These are phyloP conservation scores for Xylariales sp. DNA, from an alignment of 2,329 filamentous ascomycete genomes.

Conservation along the genomic window DNA sequence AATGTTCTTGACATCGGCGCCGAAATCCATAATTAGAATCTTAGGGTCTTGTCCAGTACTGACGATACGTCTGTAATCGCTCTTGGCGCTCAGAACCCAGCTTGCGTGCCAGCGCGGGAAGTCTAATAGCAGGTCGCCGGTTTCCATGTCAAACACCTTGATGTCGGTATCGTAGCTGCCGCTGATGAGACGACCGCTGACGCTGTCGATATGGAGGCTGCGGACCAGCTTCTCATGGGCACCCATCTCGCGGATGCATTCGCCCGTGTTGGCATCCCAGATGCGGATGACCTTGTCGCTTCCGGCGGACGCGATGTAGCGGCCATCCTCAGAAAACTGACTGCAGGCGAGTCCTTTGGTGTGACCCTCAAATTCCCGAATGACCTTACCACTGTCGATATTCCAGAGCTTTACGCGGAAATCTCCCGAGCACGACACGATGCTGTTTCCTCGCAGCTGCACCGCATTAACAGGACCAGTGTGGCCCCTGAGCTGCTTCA, in stretches of 20 bases:
- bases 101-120: conserved; percentile 95
- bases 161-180: conserved; percentile 95
- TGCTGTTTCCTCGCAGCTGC: conserved; percentile 85
- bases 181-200: conserved; percentile 81
- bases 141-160: conserved; percentile 86
- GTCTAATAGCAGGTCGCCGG: conserved; percentile 71
- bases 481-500: conserved; percentile 81
- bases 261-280: conserved; percentile 88
- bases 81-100: conserved; percentile 96
- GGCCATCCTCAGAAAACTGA: conserved; percentile 93
- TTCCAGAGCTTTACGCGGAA: conserved; percentile 95
- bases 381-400: conserved; percentile 78
- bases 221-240: conserved; percentile 86
- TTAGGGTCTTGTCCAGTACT: conserved; percentile 92
- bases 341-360: conserved; percentile 93
- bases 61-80: conserved; percentile 90
- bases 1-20: conserved; percentile 53
- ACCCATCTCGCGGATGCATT: conserved; percentile 73
- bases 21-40: conserved; percentile 93
- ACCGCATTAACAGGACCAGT: conserved; percentile 93
- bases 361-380: conserved; percentile 86
- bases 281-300: conserved; percentile 96
- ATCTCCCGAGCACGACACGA: conserved; percentile 92
- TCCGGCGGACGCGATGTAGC: conserved; percentile 86
- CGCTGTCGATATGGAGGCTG: conserved; percentile 83